Evolutionary conservation across 2,329 filamentous ascomycete genomes (phyloP).

Genomic region (Claviceps humidiphila): DNA sequence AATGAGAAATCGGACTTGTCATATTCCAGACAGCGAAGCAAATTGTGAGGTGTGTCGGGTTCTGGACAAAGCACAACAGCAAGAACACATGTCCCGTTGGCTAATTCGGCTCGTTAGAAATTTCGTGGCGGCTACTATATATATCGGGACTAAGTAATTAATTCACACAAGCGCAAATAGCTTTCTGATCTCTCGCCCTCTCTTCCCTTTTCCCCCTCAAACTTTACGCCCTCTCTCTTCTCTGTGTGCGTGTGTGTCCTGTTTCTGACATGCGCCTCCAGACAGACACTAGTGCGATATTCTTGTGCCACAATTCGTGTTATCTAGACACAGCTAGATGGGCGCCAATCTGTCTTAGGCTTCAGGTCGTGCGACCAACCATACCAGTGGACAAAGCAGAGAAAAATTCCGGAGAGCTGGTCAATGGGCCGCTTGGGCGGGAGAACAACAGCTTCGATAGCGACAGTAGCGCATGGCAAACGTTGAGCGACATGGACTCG

Average conservation of each 20-base stretch:
- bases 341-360: constrained; percentile 1
- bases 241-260: no score
- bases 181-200: not conserved
- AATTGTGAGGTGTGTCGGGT: not conserved
- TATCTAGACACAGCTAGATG: not conserved
- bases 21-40: not conserved
- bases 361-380: constrained; percentile 1
- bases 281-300: not conserved
- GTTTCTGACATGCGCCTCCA: not conserved
- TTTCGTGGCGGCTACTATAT: not conserved
- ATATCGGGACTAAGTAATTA: not conserved
- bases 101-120: not conserved
- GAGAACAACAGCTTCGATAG: not conserved
- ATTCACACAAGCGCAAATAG: not conserved
- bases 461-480: not conserved
- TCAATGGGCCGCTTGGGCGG: not conserved
- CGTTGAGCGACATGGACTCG: not conserved
- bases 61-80: not conserved
- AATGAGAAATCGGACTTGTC: not conserved
- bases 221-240: no score
- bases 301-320: not conserved
- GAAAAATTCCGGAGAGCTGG: not conserved
- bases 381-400: not conserved
- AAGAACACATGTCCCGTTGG: not conserved
- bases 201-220: not conserved